phyloP scores from a whole-genome alignment of 805 yeast species.

The Priceomyces castillae region DNA sequence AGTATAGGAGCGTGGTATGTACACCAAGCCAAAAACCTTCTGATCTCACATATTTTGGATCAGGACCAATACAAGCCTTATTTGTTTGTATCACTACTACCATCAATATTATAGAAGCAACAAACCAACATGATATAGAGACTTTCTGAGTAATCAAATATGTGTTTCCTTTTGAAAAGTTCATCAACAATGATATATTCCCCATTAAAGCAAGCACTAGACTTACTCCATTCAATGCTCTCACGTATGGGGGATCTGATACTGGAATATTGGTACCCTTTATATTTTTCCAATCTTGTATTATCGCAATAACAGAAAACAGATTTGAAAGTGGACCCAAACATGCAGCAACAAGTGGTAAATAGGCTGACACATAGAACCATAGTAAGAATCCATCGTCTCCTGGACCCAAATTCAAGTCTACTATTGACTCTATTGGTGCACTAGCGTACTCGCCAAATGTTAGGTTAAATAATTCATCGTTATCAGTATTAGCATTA shows the following conservation, averaged over 20 bases:
- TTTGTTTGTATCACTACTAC: slow-evolving; percentile 44
- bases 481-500: not conserved
- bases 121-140: slow-evolving; percentile 62
- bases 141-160: slow-evolving; percentile 62
- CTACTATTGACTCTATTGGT: slow-evolving; percentile 30
- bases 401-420: slow-evolving; percentile 35
- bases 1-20: slow-evolving; percentile 61
- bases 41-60: slow-evolving; percentile 24
- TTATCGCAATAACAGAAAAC: slow-evolving; percentile 67
- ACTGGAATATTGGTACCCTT: slow-evolving; percentile 20
- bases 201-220: slow-evolving; percentile 65
- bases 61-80: slow-evolving; percentile 13
- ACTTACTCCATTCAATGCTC: slow-evolving; percentile 59
- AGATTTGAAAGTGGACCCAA: slow-evolving; percentile 77
- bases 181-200: slow-evolving; percentile 65
- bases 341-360: slow-evolving; percentile 71
- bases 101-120: slow-evolving; percentile 55
- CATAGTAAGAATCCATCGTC: slow-evolving; percentile 44
- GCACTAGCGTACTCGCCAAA: slow-evolving; percentile 16
- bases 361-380: slow-evolving; percentile 64
- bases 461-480: not conserved
- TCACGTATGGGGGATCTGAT: slow-evolving; percentile 41
- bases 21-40: slow-evolving; percentile 82
- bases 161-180: slow-evolving; percentile 57
- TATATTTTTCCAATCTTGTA: slow-evolving; percentile 60